These are phyloP conservation scores for Novakomyces olei DNA, from an alignment of 805 yeast species.

Conservation along the genomic window DNA sequence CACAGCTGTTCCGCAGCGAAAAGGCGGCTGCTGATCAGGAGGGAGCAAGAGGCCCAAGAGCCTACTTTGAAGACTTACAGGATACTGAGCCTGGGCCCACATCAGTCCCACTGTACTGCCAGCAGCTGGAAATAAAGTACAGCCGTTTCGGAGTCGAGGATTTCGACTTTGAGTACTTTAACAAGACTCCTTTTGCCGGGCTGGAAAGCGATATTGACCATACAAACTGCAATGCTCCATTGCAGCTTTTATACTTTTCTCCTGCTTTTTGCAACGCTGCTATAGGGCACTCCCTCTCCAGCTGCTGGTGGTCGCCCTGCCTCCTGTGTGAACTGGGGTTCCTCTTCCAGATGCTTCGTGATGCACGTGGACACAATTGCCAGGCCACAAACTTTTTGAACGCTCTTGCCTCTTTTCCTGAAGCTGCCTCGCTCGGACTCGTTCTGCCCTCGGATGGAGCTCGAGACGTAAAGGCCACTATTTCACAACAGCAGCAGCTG, in stretches of 20 bases:
- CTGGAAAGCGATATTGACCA: slow-evolving; percentile 73
- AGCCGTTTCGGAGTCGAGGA: slow-evolving; percentile 83
- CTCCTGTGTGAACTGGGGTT: slow-evolving; percentile 68
- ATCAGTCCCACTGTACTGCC: slow-evolving; percentile 18
- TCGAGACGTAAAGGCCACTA: no score
- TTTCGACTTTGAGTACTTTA: slow-evolving; percentile 74
- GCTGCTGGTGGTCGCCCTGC: slow-evolving; percentile 23
- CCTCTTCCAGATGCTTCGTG: slow-evolving; percentile 71
- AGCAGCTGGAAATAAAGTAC: slow-evolving; percentile 53
- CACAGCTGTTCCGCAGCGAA: no score
- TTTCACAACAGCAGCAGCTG: no score
- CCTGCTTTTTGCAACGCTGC: slow-evolving; percentile 51
- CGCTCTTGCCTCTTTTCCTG: slow-evolving; percentile 15
- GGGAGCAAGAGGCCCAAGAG: no score
- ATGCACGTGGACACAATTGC: slow-evolving; percentile 59
- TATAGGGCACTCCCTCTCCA: slow-evolving; percentile 31
- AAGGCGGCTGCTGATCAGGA: no score
- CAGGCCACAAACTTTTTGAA: slow-evolving; percentile 60
- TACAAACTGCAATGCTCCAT: slow-evolving; percentile 50
- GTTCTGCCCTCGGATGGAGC: no score
- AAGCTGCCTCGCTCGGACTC: slow-evolving; percentile 1
- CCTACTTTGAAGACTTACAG: slow-evolving; percentile 3
- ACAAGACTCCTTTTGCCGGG: slow-evolving; percentile 53
- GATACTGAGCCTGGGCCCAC: slow-evolving; percentile 2
- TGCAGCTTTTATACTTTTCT: slow-evolving; percentile 60